Evolutionary conservation across 768 basidiomycete species (phyloP), one percentile per base, ranked within the genome.

Genomic region (Pholiota microspora): DNA sequence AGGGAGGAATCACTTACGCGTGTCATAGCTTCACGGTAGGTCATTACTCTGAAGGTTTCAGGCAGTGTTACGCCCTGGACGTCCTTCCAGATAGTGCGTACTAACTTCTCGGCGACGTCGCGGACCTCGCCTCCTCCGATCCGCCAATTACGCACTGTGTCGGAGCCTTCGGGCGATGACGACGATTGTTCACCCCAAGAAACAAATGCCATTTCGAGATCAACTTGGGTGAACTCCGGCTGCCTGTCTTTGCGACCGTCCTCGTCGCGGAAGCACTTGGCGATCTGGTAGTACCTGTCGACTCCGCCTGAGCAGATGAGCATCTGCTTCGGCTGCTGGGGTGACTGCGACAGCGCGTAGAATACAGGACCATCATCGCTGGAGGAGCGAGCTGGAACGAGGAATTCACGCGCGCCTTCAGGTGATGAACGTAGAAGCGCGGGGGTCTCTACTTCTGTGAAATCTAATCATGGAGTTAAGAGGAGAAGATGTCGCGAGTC

Each of bases 191-290:
- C 62, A 27, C 87, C 88, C 85, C 95, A 97, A 7, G 88, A 88
- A 15, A 95, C 86, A 71, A 89, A 98, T 2, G 89, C 93, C 90
- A 97, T 95, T 73, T 98, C 95, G 58, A 98, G 71, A 83, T 98
- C 95, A 57, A 98, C 77, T 73, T 98, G 95, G 18, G 95, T 98
- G 71, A 98, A 98, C 69, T 98, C 95, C 0, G 95, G 94, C 66
- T 98, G 95, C 40, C 95, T 81, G 68, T 98, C 95, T 70, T 90
- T 94, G 53, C 95, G 81, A 3, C 94, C 94, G 64, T 92, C 93
- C 70, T 98, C 95, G 69, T 98, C 95, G 42, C 95, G 83, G 77
- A 98, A 98, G 72, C 95, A 98, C 60, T 84, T 84, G 12, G 95
- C 95, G 50, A 98, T 78, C 69, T 98, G 95, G 71, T 84, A 98